Evolutionary conservation across 2,329 filamentous ascomycete genomes (phyloP), one percentile per base, ranked within the genome.

Genomic region (Lachnellula hyalina): DNA sequence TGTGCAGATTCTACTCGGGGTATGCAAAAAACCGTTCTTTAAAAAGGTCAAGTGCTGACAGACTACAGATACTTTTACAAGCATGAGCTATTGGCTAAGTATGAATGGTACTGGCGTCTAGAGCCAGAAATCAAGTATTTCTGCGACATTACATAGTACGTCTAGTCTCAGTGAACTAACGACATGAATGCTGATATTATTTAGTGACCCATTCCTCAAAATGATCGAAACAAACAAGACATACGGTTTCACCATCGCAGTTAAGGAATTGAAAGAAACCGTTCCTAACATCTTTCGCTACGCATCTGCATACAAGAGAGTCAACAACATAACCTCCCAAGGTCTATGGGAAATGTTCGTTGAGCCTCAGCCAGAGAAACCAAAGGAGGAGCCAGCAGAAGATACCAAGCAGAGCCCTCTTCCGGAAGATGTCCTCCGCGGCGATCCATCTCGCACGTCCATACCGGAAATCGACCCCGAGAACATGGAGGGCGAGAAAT

Each of bases 101-200:
- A 97, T 74, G 91, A 97, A 70, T 99, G 94, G 94, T 99, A 99
- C 78, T 99, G 94, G 94, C 90, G 94, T 61, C 78, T 99, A 65
- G 94, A 99, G 79, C 94, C 94, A 62, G 94, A 99, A 74, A 97
- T 99, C 82, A 96, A 93, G 76, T 99, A 97, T 77, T 99, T 99
- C 77, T 99, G 94, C 74, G 94, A 99, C 71, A 97, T 99, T 64
- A 99, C 94, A 62, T 99, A 99, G 89, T 93, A 84, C 59, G 84
- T 70, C 17, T 14, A 32, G 12, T 34, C 49, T 9, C 5, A 19
- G 23, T 47, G 17, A 8, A 0, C 3, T 5, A 36, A 32, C n/a
- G 34, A 17, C 11, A 41, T 17, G 34, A 19, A 54, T 60, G 49
- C 71, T 76, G 57, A 77, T 65, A 44, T 35, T 14, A 15, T 45